Percentiles rank a stretch among this genome's conserved stretches.
These are phyloP conservation scores for Scalesia atractyloides DNA, from an alignment of 129 eudicot genomes.

Conservation along the genomic window DNA sequence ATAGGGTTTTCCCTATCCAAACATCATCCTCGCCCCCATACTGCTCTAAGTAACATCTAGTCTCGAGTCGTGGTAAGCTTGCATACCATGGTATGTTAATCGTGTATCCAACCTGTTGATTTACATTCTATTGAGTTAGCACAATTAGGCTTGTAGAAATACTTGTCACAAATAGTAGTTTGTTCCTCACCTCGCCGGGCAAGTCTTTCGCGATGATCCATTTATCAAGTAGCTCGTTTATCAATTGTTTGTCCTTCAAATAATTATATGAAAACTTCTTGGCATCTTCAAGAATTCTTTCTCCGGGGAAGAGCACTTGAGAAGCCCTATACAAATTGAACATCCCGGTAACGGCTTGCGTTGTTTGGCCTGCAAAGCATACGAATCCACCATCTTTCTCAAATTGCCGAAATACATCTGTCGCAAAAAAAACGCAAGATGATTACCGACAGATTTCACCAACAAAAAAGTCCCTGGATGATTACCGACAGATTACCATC, in stretches of 20 bases:
- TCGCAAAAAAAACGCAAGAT: not conserved
- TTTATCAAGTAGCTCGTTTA: slow-evolving; percentile 73
- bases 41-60: slow-evolving; percentile 78
- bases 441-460: not conserved
- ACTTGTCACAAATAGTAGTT: not conserved
- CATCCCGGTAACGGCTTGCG: slow-evolving; percentile 95
- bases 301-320: slow-evolving; percentile 68
- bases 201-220: slow-evolving; percentile 93
- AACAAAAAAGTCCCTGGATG: too few relatives aligned
- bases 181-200: slow-evolving; percentile 73
- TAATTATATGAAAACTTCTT: slow-evolving; percentile 50
- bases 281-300: slow-evolving; percentile 68
- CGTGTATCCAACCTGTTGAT: slow-evolving; percentile 75
- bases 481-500: too few relatives aligned
- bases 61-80: slow-evolving; percentile 81
- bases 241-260: slow-evolving; percentile 59
- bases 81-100: slow-evolving; percentile 88
- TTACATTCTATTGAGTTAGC: not conserved
- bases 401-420: slow-evolving; percentile 76
- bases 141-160: not conserved
- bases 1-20: slow-evolving; percentile 97
- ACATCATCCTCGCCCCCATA: slow-evolving; percentile 91
- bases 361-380: slow-evolving; percentile 78
- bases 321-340: slow-evolving; percentile 80
- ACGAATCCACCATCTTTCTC: slow-evolving; percentile 72